Base-by-base conservation (phyloP, 495 filamentous ascomycete species). In the Talaromyces borbonicus region DNA sequence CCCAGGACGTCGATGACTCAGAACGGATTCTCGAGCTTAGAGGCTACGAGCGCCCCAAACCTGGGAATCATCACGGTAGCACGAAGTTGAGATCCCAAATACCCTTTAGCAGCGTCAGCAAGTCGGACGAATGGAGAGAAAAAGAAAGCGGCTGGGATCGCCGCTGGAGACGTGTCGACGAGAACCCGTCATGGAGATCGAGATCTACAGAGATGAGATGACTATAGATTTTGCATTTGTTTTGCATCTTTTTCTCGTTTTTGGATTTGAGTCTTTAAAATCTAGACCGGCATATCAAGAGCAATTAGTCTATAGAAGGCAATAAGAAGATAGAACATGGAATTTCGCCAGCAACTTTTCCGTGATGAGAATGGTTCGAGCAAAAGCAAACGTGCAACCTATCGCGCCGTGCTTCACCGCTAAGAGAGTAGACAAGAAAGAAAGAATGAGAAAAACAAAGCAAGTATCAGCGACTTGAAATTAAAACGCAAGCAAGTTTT, bases 41-140 rank as follows among this genome's bases (percentile, higher is more conserved):
- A 3, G 66, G 66, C 0, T 72, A 70, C 49, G 68, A 70, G 43
- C 57, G 68, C 3, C 66, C 68, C 2, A 53, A 63, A 25, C 50
- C 49, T 7, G 51, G 54, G 35, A 58, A 63, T 42, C 53, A 53
- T n/a, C 60, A 53, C 9, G 57, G 56, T 11, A 61, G 57, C 12
- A 60, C 61, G 18, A 64, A 59, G 42, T 24, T 72, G 43, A 56
- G 65, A 38, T 58, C 49, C 9, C 68, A 72, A 54, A 53, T 62
- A 46, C 49, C 54, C 1, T 66, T 61, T 15, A 48, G 15, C 32
- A 32, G 16, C 26, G 45, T 22, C 49, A 49, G 8, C 15, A 49
- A 49, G 8, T 25, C 22, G 9, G 50, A 63, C 44, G 23, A 37
- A 15, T 43, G 9, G 0, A 51, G 52, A 38, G 62, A 58, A 26